These are phyloP conservation scores for Colletotrichum sp. DNA, from an alignment of 2,329 filamentous ascomycete genomes.

Conservation along the genomic window DNA sequence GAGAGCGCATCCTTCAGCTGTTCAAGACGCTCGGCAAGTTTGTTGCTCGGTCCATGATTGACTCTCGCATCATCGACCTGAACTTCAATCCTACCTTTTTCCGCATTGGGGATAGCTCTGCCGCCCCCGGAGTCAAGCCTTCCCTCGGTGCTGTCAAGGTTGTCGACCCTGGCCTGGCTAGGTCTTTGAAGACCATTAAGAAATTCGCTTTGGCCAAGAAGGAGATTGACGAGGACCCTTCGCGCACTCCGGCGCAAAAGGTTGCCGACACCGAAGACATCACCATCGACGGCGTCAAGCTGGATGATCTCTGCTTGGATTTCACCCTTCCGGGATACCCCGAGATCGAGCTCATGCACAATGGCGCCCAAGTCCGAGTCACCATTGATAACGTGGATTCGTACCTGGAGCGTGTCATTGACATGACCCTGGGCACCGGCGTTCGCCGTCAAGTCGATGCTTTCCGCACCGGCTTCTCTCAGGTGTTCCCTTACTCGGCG, in stretches of 20 bases:
- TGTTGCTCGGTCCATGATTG: slow-evolving; percentile 96
- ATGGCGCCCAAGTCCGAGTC: slow-evolving; percentile 76
- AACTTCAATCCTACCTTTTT: slow-evolving; percentile 98
- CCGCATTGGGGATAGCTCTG: slow-evolving; percentile 79
- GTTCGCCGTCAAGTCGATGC: slow-evolving; percentile 90
- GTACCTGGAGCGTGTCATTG: slow-evolving; percentile 89
- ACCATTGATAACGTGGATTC: slow-evolving; percentile 89
- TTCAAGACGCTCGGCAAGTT: slow-evolving; percentile 97
- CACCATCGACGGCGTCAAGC: slow-evolving; percentile 73
- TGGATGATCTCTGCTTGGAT: slow-evolving; percentile 90
- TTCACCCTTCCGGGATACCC: slow-evolving; percentile 95
- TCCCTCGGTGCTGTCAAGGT: slow-evolving; percentile 89
- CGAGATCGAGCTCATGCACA: slow-evolving; percentile 78
- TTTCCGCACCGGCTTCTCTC: slow-evolving; percentile 89
- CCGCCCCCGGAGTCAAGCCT: slow-evolving; percentile 69
- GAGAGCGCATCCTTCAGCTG: slow-evolving; percentile 85
- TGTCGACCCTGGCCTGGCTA: slow-evolving; percentile 85
- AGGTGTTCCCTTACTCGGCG: slow-evolving; percentile 95
- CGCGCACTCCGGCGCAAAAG: slow-evolving; percentile 73
- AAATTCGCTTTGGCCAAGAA: slow-evolving; percentile 86
- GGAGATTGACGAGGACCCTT: slow-evolving; percentile 75
- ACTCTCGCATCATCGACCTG: slow-evolving; percentile 96
- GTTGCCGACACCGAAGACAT: slow-evolving; percentile 72
- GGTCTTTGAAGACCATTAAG: slow-evolving; percentile 85
- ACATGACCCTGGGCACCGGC: slow-evolving; percentile 88